These are phyloP conservation scores for Naganishia sp. DNA, from an alignment of 1,284 basidiomycete genomes.

Conservation along the genomic window DNA sequence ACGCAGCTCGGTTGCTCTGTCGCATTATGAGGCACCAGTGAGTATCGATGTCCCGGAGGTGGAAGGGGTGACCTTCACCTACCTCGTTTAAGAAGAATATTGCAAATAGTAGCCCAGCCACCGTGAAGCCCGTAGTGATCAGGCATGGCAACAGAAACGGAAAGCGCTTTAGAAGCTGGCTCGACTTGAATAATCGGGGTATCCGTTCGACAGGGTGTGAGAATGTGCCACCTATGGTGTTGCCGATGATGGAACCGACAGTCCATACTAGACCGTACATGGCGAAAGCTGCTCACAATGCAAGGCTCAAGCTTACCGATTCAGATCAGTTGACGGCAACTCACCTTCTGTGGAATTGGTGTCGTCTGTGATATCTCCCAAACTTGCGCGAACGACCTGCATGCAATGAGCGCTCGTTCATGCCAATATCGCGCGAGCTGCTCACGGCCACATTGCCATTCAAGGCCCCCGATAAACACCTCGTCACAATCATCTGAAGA, in stretches of 20 bases:
- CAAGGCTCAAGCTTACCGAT: not conserved
- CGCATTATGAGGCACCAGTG: not conserved
- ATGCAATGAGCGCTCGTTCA: not conserved
- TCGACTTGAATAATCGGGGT: constrained; percentile 47
- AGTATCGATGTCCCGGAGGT: not conserved
- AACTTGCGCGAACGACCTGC: constrained; percentile 46
- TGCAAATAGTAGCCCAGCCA: constrained; percentile 54
- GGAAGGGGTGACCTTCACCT: not conserved
- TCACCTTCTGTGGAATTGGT: constrained; percentile 47
- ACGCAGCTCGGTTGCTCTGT: constrained; percentile 21
- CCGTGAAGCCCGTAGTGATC: constrained; percentile 50
- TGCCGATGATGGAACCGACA: constrained; percentile 48
- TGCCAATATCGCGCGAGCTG: not conserved
- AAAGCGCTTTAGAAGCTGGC: constrained; percentile 46
- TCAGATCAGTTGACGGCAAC: not conserved
- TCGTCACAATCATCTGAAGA: constrained; percentile 46
- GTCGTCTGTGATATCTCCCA: constrained; percentile 53
- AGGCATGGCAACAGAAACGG: constrained; percentile 57
- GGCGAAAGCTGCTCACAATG: constrained; percentile 44
- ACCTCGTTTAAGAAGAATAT: constrained; percentile 46
- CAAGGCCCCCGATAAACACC: constrained; percentile 46
- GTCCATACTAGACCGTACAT: constrained; percentile 53
- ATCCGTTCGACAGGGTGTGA: constrained; percentile 56
- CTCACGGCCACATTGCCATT: constrained; percentile 51
- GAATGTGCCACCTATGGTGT: constrained; percentile 41